Evolutionary conservation across 768 basidiomycete genomes (phyloP).

Genomic region (Xerocomellus amylosporus): DNA sequence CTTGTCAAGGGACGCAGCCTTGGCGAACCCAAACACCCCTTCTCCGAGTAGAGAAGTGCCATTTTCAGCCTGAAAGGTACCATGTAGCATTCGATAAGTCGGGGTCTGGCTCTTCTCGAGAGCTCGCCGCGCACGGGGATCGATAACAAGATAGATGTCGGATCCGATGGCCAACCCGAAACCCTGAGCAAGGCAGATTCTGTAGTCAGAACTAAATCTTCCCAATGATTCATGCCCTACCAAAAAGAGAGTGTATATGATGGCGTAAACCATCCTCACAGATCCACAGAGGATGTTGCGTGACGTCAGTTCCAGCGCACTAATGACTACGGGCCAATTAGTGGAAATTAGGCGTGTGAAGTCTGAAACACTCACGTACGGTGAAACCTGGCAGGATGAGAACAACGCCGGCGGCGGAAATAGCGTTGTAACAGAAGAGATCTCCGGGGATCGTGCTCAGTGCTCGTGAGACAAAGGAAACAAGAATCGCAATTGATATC

Average conservation of each 20-base stretch:
- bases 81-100: slow-evolving; percentile 50
- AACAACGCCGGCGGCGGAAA: slow-evolving; percentile 89
- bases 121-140: slow-evolving; percentile 48
- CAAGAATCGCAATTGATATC: slow-evolving; percentile 80
- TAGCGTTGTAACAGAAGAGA: slow-evolving; percentile 85
- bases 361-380: slow-evolving; percentile 50
- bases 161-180: slow-evolving; percentile 84
- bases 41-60: slow-evolving; percentile 40
- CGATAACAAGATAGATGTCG: slow-evolving; percentile 73
- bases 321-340: slow-evolving; percentile 50
- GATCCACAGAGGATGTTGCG: slow-evolving; percentile 79
- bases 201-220: slow-evolving; percentile 2
- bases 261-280: slow-evolving; percentile 80
- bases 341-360: neutral
- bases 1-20: slow-evolving; percentile 30
- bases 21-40: slow-evolving; percentile 49
- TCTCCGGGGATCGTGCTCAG: slow-evolving; percentile 72
- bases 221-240: slow-evolving; percentile 35
- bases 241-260: slow-evolving; percentile 81
- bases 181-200: slow-evolving; percentile 44
- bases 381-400: slow-evolving; percentile 88
- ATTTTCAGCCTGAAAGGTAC: slow-evolving; percentile 49
- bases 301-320: slow-evolving; percentile 77
- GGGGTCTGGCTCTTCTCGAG: slow-evolving; percentile 32
- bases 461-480: slow-evolving; percentile 78